Evolutionary conservation across 495 filamentous ascomycete species (phyloP).

Genomic region (Penicillium steckii): DNA sequence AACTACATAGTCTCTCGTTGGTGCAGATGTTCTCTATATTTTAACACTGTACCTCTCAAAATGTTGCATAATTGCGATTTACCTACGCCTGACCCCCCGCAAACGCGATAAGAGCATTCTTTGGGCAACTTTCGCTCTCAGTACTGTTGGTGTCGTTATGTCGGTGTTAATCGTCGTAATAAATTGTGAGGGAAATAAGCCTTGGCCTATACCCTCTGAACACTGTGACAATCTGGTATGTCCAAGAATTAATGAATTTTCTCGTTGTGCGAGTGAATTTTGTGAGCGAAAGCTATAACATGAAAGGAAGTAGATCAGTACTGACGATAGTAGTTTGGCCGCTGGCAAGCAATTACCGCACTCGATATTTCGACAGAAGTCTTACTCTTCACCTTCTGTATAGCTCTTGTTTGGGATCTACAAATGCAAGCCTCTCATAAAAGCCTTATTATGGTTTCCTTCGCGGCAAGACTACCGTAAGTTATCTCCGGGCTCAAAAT

Average conservation of each 20-base stretch:
- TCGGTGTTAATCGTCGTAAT: neutral
- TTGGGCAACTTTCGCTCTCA: neutral
- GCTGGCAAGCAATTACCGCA: neutral
- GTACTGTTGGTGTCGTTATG: neutral
- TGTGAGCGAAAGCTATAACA: neutral
- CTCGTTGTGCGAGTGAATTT: neutral
- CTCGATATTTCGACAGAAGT: neutral
- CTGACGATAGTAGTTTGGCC: neutral
- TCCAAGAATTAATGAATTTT: neutral
- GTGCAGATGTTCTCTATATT: neutral
- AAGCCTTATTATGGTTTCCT: neutral
- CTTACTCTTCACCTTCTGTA: slow-evolving; percentile 5
- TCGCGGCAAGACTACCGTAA: neutral
- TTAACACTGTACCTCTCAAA: neutral
- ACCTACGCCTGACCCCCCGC: neutral
- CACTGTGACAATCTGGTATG: neutral
- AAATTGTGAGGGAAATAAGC: neutral
- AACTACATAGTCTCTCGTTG: neutral
- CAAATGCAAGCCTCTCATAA: neutral
- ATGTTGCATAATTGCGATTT: neutral
- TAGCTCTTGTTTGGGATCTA: neutral
- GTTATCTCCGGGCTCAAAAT: neutral
- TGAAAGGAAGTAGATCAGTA: too few species aligned
- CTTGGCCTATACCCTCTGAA: neutral
- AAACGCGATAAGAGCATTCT: neutral